These are phyloP conservation scores for Actinomortierella ambigua DNA, from an alignment of 371 early-diverging fungal species.

Conservation along the genomic window DNA sequence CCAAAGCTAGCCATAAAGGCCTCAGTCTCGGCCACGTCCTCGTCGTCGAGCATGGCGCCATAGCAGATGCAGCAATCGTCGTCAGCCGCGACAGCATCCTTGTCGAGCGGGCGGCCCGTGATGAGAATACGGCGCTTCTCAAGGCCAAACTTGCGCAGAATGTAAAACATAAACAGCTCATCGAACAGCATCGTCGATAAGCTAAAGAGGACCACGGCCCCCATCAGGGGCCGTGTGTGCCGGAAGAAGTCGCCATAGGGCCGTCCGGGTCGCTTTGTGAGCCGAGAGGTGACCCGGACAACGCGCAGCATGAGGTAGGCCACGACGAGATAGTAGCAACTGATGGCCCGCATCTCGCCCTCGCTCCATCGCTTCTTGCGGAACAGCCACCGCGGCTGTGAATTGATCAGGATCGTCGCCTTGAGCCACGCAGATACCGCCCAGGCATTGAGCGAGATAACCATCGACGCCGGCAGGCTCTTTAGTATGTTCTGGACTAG, in stretches of 20 bases:
- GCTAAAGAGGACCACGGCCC: conserved; percentile 33
- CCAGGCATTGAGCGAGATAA: conserved; percentile 46
- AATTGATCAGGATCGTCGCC: conserved; percentile 46
- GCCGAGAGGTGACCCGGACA: conserved; percentile 33
- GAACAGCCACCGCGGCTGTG: conserved; percentile 47
- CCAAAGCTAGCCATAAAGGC: conserved; percentile 5
- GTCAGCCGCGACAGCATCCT: conserved; percentile 17
- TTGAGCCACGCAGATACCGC: conserved; percentile 47
- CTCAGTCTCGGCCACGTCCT: conserved; percentile 10
- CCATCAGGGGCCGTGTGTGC: conserved; percentile 33
- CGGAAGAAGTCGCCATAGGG: conserved; percentile 47
- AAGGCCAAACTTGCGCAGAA: conserved; percentile 48
- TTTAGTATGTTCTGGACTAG: conserved; percentile 18
- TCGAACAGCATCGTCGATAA: conserved; percentile 36
- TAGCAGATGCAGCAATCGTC: conserved; percentile 48
- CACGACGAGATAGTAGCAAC: conserved; percentile 44
- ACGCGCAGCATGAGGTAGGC: conserved; percentile 46
- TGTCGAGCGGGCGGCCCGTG: conserved; percentile 37
- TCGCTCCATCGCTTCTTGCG: conserved; percentile 47
- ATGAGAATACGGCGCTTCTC: conserved; percentile 41
- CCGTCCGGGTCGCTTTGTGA: conserved; percentile 41
- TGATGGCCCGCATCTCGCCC: conserved; percentile 45
- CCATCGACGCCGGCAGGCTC: conserved; percentile 41
- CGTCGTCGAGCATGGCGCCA: conserved; percentile 46
- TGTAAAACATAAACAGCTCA: conserved; percentile 45